Base-by-base conservation (phyloP, 495 filamentous ascomycete genomes). In the Thermothielavioides terrestris region DNA sequence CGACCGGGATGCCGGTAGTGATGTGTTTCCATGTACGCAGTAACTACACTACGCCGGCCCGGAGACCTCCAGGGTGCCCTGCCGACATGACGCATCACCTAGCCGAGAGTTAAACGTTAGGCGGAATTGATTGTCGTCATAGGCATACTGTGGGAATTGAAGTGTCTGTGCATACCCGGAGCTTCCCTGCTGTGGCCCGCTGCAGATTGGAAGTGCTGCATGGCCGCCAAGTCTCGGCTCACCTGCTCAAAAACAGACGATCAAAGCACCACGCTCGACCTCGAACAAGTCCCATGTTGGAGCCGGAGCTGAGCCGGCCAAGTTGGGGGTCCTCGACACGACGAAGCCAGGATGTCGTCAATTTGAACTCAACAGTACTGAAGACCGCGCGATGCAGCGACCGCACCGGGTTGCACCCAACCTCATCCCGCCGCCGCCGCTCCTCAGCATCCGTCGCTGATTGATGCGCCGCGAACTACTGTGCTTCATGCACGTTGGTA, bases 401-500 rank as follows among this genome's bases (percentile, higher is more conserved):
- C 40, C 36, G 22, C 43, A 9, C 15, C 32, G 45, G 34, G 45
- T 48, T 17, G 38, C 10, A n/a, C 34, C 34, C 44, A 30, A 18
- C 34, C 26, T 39, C 17, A 3, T 20, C 17, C 8, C 15, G 25
- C 22, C 45, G 45, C 10, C n/a, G n/a, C n/a, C n/a, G n/a, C n/a
- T n/a, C n/a, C n/a, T n/a, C n/a, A n/a, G n/a, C 43, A 8, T 1
- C 25, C 17, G 12, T 27, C 12, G 20, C 21, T 39, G 32, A 36
- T 28, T 47, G 45, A 20, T 15, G 12, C 6, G 6, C 17, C 9
- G 4, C 15, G 32, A n/a, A 11, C 31, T 3, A n/a, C 8, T 34
- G n/a, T n/a, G n/a, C 49, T 53, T 55, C 8, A 55, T 56, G 56
- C 52, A 17, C 42, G 42, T 49, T 27, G 25, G 3, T 21, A 30